Evolutionary conservation across 345 rosid species (phyloP).

Genomic region (Boechera divaricarpa): DNA sequence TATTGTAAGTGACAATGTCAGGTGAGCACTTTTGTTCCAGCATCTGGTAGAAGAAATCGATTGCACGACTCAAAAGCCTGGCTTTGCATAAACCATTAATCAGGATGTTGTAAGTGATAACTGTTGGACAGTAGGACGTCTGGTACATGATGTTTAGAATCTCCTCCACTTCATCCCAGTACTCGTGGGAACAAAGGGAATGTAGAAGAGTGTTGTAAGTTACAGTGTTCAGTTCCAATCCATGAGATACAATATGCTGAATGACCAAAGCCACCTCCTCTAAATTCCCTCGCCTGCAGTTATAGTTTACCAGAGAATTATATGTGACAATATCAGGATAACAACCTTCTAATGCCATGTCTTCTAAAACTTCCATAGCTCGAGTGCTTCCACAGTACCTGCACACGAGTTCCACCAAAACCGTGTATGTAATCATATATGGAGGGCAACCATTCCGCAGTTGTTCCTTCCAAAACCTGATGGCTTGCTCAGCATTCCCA

Average conservation of each 20-base stretch:
- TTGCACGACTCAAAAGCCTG: slow-evolving; percentile 71
- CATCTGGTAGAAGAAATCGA: slow-evolving; percentile 67
- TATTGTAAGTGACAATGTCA: slow-evolving; percentile 84
- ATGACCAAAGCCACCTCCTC: slow-evolving; percentile 64
- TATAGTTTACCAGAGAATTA: slow-evolving; percentile 68
- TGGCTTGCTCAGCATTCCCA: slow-evolving; percentile 64
- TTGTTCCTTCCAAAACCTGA: slow-evolving; percentile 73
- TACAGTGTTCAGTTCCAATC: slow-evolving; percentile 64
- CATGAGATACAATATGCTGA: slow-evolving; percentile 58
- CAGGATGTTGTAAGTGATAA: slow-evolving; percentile 81
- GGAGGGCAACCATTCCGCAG: slow-evolving; percentile 78
- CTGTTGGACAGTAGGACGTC: slow-evolving; percentile 57
- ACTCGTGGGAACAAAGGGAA: slow-evolving; percentile 62
- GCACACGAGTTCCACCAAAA: slow-evolving; percentile 79
- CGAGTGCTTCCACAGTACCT: slow-evolving; percentile 67
- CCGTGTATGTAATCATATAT: slow-evolving; percentile 64
- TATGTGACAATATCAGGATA: slow-evolving; percentile 76
- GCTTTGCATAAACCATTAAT: slow-evolving; percentile 79
- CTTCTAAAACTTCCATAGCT: slow-evolving; percentile 81
- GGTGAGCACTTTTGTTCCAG: slow-evolving; percentile 54
- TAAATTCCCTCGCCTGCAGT: slow-evolving; percentile 64
- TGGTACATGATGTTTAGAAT: slow-evolving; percentile 65
- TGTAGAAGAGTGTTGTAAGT: slow-evolving; percentile 84
- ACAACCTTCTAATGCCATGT: slow-evolving; percentile 78
- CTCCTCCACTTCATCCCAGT: slow-evolving; percentile 79